Conservation (phyloP, 139 green algal species). For the Picochlorum sp. region DNA sequence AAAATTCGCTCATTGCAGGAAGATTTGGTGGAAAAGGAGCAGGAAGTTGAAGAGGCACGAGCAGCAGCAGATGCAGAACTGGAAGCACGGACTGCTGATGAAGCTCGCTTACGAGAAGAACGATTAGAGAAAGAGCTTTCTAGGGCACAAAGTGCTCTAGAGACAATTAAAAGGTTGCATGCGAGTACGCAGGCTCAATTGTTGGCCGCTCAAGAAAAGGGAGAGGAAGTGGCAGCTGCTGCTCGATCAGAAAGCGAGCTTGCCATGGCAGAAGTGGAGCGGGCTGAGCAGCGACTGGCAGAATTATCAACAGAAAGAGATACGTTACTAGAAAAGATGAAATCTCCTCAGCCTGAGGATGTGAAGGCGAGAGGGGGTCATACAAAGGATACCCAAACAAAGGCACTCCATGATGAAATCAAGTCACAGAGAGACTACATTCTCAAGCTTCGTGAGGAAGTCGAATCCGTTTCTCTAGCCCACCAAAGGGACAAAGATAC, state of each 20-base stretch:
- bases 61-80: slow-evolving; percentile 42
- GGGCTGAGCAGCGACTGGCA: slow-evolving; percentile 44
- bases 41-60: slow-evolving; percentile 36
- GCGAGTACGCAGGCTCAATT: slow-evolving; percentile 47
- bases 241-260: slow-evolving; percentile 68
- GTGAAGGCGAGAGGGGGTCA: background rate
- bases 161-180: slow-evolving; percentile 62
- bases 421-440: slow-evolving; percentile 45
- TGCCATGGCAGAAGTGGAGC: slow-evolving; percentile 49
- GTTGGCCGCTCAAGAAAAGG: slow-evolving; percentile 42
- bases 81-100: slow-evolving; percentile 26
- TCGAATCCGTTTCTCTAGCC: slow-evolving; percentile 13
- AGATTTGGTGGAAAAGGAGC: slow-evolving; percentile 36
- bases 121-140: slow-evolving; percentile 53
- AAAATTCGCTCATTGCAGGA: slow-evolving; percentile 38
- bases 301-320: slow-evolving; percentile 67
- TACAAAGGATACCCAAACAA: background rate
- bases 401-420: slow-evolving; percentile 33
- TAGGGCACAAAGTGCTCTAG: slow-evolving; percentile 49
- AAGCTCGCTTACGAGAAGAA: slow-evolving; percentile 35
- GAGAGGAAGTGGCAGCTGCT: slow-evolving; percentile 52
- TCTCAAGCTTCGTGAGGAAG: slow-evolving; percentile 37
- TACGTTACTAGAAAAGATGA: slow-evolving; percentile 38
- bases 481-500: background rate
- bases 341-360: background rate